Evolutionary conservation across 148 eudicot genomes (phyloP).

Genomic region (Rhododendron ferrugineum): DNA sequence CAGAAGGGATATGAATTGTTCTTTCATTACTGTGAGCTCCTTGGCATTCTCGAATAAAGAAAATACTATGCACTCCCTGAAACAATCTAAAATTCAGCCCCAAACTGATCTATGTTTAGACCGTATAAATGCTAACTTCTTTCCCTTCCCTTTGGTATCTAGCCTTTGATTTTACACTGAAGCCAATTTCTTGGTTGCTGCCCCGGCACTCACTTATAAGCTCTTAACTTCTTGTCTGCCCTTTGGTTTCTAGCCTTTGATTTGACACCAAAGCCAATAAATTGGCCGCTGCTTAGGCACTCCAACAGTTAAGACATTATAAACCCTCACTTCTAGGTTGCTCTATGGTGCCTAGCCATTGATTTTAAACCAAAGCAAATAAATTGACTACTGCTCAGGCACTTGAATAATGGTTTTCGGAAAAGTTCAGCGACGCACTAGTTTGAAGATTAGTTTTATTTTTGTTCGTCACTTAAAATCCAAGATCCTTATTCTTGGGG

Average conservation of each 20-base stretch:
- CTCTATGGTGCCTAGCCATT: background rate
- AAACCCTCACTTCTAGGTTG: background rate
- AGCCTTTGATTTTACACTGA: background rate
- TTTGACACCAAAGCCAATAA: background rate
- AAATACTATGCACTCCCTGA: background rate
- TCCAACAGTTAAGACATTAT: background rate
- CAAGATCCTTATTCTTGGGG: background rate
- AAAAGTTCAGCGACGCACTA: background rate
- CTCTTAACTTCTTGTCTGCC: background rate
- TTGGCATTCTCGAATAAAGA: no score
- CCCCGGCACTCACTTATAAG: background rate
- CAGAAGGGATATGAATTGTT: background rate
- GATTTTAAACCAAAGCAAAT: background rate
- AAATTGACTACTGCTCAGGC: background rate
- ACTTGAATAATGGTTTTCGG: background rate
- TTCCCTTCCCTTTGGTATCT: background rate
- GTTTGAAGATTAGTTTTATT: background rate
- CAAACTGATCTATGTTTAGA: background rate
- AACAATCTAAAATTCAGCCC: background rate
- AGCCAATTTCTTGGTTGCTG: background rate
- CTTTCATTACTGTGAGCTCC: background rate
- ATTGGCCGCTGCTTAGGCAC: background rate
- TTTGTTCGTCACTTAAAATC: background rate
- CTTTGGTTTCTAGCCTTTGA: background rate
- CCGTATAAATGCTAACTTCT: background rate